Evolutionary conservation across 2,329 filamentous ascomycete genomes (phyloP).

Genomic region (Fusarium pseudonygamai): DNA sequence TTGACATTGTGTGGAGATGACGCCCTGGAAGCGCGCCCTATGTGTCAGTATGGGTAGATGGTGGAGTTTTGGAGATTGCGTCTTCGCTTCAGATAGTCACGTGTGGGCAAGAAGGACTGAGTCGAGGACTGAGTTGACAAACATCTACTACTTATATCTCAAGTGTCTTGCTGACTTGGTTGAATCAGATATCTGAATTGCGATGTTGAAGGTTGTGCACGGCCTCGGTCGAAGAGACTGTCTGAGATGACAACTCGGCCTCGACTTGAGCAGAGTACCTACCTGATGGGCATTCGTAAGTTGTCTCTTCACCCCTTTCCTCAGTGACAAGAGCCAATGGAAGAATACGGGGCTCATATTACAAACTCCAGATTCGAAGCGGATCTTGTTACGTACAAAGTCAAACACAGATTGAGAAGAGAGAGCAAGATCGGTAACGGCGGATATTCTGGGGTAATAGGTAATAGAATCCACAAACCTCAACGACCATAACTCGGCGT

Average conservation of each 20-base stretch:
- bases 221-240: neutral
- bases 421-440: neutral
- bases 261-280: too few relatives aligned
- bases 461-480: neutral
- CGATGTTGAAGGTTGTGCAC: neutral
- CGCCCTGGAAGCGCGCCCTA: constrained; percentile 19
- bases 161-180: neutral
- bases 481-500: neutral
- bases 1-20: constrained; percentile 22
- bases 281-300: neutral
- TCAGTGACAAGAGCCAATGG: neutral
- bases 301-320: neutral
- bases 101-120: neutral
- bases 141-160: neutral
- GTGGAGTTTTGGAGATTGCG: constrained; percentile 30
- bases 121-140: too few relatives aligned
- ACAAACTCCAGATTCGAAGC: neutral
- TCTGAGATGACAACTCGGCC: neutral
- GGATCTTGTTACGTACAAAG: constrained; percentile 29
- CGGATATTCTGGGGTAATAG: constrained; percentile 9
- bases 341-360: neutral
- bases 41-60: neutral
- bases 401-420: constrained; percentile 1
- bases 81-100: neutral
- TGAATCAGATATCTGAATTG: neutral